Evolutionary conservation across 306 rosid genomes (phyloP).

Genomic region (Coriaria nepalensis): DNA sequence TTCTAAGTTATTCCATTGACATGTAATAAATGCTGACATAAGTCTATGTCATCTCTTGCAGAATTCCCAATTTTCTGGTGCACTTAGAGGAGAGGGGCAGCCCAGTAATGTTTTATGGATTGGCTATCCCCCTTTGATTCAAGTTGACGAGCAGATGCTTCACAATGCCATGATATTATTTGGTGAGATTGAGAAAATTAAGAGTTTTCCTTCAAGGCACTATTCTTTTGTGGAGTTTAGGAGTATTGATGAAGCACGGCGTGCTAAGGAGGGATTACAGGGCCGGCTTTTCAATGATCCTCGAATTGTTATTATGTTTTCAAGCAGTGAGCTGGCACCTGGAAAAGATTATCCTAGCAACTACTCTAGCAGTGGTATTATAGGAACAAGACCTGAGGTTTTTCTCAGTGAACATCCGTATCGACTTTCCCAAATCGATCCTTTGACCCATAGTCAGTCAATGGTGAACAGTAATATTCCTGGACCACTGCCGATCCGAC

Average conservation of each 20-base stretch:
- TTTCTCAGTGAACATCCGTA: constrained; percentile 45
- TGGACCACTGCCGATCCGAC: constrained; percentile 46
- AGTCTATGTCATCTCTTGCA: constrained; percentile 23
- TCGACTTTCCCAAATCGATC: constrained; percentile 52
- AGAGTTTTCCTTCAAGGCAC: constrained; percentile 78
- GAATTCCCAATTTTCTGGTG: constrained; percentile 45
- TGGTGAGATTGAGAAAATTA: constrained; percentile 93
- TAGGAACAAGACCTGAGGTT: constrained; percentile 61
- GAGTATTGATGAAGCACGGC: constrained; percentile 94
- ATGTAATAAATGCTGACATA: not conserved
- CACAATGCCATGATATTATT: constrained; percentile 98
- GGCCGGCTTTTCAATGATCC: constrained; percentile 96
- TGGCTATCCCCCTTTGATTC: constrained; percentile 85
- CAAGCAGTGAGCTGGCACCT: constrained; percentile 63
- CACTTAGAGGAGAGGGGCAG: constrained; percentile 54
- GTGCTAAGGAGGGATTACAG: constrained; percentile 98
- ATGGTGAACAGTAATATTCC: constrained; percentile 48
- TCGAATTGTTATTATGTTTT: constrained; percentile 79
- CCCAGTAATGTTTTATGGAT: constrained; percentile 78
- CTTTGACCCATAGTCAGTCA: constrained; percentile 53
- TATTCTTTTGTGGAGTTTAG: constrained; percentile 89
- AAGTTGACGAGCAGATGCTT: constrained; percentile 97
- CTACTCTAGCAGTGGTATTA: constrained; percentile 32
- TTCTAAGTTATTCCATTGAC: not conserved
- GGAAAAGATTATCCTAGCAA: constrained; percentile 48